phyloP scores from a whole-genome alignment of 768 basidiomycete species.

The Lentinula detonsa region DNA sequence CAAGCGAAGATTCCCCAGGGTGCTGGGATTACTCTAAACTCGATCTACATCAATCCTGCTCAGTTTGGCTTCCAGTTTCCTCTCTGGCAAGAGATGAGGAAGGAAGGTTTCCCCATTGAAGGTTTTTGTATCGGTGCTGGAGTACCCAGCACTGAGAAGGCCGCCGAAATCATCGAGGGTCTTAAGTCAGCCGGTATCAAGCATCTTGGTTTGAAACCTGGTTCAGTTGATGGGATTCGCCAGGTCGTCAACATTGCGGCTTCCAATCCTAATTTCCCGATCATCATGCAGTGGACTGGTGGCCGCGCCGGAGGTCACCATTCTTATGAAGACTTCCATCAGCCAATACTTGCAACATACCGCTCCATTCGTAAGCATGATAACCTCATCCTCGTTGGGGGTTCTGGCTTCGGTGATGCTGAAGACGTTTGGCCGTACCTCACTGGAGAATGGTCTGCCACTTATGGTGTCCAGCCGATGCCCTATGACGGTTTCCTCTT shows the following conservation, averaged over 20 bases:
- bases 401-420: conserved; percentile 93
- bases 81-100: conserved; percentile 96
- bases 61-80: conserved; percentile 98
- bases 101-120: conserved; percentile 92
- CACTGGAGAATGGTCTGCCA: conserved; percentile 90
- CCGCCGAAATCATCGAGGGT: conserved; percentile 89
- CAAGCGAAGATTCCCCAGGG: conserved; percentile 80
- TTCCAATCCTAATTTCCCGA: conserved; percentile 91
- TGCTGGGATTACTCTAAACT: conserved; percentile 89
- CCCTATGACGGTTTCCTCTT: conserved; percentile 98
- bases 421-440: conserved; percentile 97
- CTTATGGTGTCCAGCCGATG: conserved; percentile 89
- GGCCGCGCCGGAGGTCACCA: conserved; percentile 98
- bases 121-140: conserved; percentile 99
- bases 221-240: conserved; percentile 94
- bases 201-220: conserved; percentile 97
- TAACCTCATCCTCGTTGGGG: conserved; percentile 88
- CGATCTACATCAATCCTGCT: conserved; percentile 96
- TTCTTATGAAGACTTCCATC: conserved; percentile 98
- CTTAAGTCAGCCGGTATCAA: conserved; percentile 82
- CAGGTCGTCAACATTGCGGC: conserved; percentile 96
- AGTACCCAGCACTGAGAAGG: conserved; percentile 95
- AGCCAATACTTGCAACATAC: conserved; percentile 89
- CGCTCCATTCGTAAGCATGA: conserved; percentile 80
- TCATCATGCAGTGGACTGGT: conserved; percentile 99